Evolutionary conservation across 75 land plant genomes (phyloP), one percentile per base, ranked within the genome.

Genomic region (Cryptomeria japonica): DNA sequence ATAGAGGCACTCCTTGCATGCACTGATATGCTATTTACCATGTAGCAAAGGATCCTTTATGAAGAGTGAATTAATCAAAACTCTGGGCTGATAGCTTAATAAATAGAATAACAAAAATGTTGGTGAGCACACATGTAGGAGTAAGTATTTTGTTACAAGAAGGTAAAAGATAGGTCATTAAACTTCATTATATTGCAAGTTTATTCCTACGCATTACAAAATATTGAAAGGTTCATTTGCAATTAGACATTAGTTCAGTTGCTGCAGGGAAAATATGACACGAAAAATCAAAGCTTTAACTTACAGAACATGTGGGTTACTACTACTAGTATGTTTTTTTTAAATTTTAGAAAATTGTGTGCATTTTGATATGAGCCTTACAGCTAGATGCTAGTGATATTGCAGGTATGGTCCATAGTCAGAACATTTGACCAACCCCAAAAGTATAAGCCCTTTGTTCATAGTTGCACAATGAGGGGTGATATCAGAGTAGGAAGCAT

Each of bases 341-440:
- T 16, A 0, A 11, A n/a, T 28, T 25, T 0, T 10, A 72, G 31
- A 70, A 72, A 72, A 31, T 28, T 72, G 31, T 11, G 9, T 72
- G 76, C 34, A 31, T 72, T 72, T 1, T 34, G 34, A 75, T 34
- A 11, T 75, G 77, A 34, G 14, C 37, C 77, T 75, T 10, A 72
- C 76, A 31, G 34, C 34, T 28, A 72, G 38, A 75, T 82, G 84
- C 15, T 51, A 85, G 86, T 77, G 51, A 39, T 83, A 55, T 3
- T 55, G 79, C 83, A 96, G 97, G 97, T 96, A 16, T 96, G 97
- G 97, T 93, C 95, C 3, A 75, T 96, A 84, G 97, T 96, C 68
- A 91, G 97, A 89, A 92, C 95, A 37, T 96, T 96, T 75, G 97
- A 96, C 88, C 91, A 93, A 72, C 97, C 97, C 7, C 97, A 96